phyloP scores from a whole-genome alignment of 2,329 filamentous ascomycete species.

The Blastomyces percursus region DNA sequence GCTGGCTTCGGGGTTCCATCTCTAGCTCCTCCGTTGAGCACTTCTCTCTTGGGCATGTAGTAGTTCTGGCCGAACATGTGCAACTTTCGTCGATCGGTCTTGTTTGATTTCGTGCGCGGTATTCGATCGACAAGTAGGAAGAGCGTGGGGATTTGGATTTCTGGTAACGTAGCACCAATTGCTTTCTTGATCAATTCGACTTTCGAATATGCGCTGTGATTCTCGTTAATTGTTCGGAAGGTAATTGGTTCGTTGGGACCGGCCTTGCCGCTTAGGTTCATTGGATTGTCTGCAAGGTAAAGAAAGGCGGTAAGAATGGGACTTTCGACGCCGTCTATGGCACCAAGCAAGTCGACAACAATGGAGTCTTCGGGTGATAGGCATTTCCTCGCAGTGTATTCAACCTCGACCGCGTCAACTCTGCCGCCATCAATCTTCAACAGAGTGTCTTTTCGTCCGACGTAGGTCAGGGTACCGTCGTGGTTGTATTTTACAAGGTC shows the following conservation, averaged over 20 bases:
- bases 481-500: constrained; percentile 62
- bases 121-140: constrained; percentile 3
- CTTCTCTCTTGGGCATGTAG: constrained; percentile 3
- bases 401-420: constrained; percentile 77
- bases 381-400: constrained; percentile 37
- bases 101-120: constrained; percentile 3
- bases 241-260: constrained; percentile 1
- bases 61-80: constrained; percentile 4
- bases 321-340: constrained; percentile 1
- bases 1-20: background rate
- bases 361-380: background rate
- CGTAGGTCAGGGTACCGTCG: constrained; percentile 63
- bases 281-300: constrained; percentile 3
- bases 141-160: constrained; percentile 3
- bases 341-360: background rate
- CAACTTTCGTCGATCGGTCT: constrained; percentile 3
- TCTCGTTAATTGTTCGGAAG: constrained; percentile 1
- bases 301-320: background rate
- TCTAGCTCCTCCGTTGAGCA: background rate
- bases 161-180: constrained; percentile 1
- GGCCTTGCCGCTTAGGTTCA: constrained; percentile 2
- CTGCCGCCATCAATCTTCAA: constrained; percentile 78
- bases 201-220: background rate
- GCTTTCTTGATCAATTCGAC: background rate
- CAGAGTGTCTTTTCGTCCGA: constrained; percentile 68